Evolutionary conservation across 2,329 filamentous ascomycete species (phyloP).

Genomic region (Talaromyces sp.): DNA sequence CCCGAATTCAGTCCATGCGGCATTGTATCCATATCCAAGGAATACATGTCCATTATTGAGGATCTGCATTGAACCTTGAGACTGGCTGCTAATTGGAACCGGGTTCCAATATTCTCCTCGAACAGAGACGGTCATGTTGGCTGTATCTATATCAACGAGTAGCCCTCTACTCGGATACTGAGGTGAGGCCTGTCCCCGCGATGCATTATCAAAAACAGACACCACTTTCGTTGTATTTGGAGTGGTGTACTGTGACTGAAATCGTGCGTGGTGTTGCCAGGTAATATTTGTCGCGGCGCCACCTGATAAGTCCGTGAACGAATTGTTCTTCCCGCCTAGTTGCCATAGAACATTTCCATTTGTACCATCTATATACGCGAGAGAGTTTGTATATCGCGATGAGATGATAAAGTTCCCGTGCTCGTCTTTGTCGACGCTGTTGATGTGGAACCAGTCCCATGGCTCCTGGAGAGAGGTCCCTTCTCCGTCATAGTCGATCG

Average conservation of each 20-base stretch:
- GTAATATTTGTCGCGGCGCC: slow-evolving; percentile 51
- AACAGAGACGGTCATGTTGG: slow-evolving; percentile 48
- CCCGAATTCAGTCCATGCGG: slow-evolving; percentile 57
- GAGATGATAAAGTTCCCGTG: slow-evolving; percentile 51
- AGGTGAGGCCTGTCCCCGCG: slow-evolving; percentile 24
- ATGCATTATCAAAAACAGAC: slow-evolving; percentile 48
- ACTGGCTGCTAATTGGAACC: slow-evolving; percentile 41
- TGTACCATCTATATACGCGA: slow-evolving; percentile 48
- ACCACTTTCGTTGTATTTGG: slow-evolving; percentile 23
- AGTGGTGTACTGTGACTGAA: slow-evolving; percentile 27
- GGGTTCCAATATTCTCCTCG: slow-evolving; percentile 45
- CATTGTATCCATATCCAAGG: slow-evolving; percentile 54
- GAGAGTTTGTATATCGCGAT: slow-evolving; percentile 35
- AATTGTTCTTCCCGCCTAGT: slow-evolving; percentile 52
- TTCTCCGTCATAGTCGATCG: slow-evolving; percentile 19
- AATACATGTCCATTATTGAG: slow-evolving; percentile 50
- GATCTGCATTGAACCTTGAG: slow-evolving; percentile 49
- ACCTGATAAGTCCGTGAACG: slow-evolving; percentile 45
- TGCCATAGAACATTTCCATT: slow-evolving; percentile 55
- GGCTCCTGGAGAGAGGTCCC: slow-evolving; percentile 28
- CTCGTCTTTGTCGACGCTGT: slow-evolving; percentile 55
- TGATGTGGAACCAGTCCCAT: slow-evolving; percentile 62
- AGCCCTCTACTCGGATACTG: slow-evolving; percentile 47
- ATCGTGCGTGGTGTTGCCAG: slow-evolving; percentile 59
- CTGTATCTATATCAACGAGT: slow-evolving; percentile 44